phyloP scores from a whole-genome alignment of 495 filamentous ascomycete species.

The Penicillium longicatenatum region DNA sequence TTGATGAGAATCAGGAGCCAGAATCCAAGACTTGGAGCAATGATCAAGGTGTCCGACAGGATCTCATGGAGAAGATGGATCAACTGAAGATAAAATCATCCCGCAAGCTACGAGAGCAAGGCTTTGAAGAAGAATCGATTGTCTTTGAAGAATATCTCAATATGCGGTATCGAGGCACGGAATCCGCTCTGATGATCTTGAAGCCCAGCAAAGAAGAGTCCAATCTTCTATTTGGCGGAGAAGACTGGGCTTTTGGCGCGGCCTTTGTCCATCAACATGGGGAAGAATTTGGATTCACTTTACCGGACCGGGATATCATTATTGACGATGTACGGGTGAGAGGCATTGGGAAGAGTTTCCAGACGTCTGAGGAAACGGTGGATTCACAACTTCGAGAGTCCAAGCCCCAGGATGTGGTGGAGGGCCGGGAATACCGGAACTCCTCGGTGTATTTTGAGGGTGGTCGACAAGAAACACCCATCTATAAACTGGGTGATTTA shows the following conservation, averaged over 20 bases:
- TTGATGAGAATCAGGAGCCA: conserved; percentile 89
- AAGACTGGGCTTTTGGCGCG: conserved; percentile 57
- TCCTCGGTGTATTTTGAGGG: conserved; percentile 44
- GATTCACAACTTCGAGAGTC: conserved; percentile 44
- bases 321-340: conserved; percentile 58
- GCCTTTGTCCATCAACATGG: conserved; percentile 80
- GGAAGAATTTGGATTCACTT: conserved; percentile 92
- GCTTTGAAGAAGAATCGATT: conserved; percentile 36
- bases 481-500: conserved; percentile 80
- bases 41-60: conserved; percentile 10
- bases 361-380: conserved; percentile 76
- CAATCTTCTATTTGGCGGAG: conserved; percentile 15
- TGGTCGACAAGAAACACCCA: conserved; percentile 72
- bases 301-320: conserved; percentile 77
- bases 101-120: conserved; percentile 29
- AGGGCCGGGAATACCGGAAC: conserved; percentile 31
- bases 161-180: conserved; percentile 51
- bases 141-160: conserved; percentile 50
- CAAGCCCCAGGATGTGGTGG: conserved; percentile 39
- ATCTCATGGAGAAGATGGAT: conserved; percentile 20
- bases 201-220: conserved; percentile 43
- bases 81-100: conserved; percentile 21
- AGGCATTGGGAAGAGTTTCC: conserved; percentile 53
- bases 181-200: conserved; percentile 53
- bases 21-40: conserved; percentile 57